A percentile compares a stretch with the other conserved stretches of the same genome.
Evolutionary conservation across 352 stramenopile species (phyloP).

Genomic region (Hyaloperonospora arabidopsidis): DNA sequence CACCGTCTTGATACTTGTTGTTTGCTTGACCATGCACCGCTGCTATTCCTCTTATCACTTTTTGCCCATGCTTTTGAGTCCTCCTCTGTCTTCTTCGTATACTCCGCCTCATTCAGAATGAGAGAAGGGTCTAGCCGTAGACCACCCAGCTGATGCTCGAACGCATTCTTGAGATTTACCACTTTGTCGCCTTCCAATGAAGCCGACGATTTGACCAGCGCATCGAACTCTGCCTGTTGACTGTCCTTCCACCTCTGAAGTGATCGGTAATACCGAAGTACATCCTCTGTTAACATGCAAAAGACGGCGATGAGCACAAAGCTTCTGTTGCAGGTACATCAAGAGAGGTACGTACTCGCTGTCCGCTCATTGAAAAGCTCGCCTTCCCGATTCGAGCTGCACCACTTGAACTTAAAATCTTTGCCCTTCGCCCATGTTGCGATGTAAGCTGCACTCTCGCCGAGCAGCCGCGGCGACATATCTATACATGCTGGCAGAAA

Average conservation of each 20-base stretch:
- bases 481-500: constrained; percentile 58
- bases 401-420: constrained; percentile 80
- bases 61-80: constrained; percentile 48
- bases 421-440: constrained; percentile 61
- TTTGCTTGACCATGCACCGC: constrained; percentile 1
- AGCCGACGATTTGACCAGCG: constrained; percentile 29
- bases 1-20: constrained; percentile 10
- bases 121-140: constrained; percentile 51
- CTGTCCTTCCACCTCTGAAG: constrained; percentile 61
- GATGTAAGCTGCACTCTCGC: constrained; percentile 71
- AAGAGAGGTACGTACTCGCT: constrained; percentile 43
- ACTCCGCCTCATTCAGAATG: constrained; percentile 54
- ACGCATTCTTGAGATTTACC: constrained; percentile 38
- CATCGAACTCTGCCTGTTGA: constrained; percentile 56
- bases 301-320: constrained; percentile 2
- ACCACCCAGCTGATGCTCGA: constrained; percentile 49
- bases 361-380: constrained; percentile 51
- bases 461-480: constrained; percentile 46
- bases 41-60: constrained; percentile 18
- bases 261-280: constrained; percentile 51
- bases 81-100: constrained; percentile 58
- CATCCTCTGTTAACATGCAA: constrained; percentile 35
- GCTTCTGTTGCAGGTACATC: background rate
- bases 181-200: constrained; percentile 24
- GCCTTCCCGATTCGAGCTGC: constrained; percentile 39